Evolutionary conservation across 2,329 filamentous ascomycete species (phyloP), one percentile per base, ranked within the genome.

Genomic region (Xylaria sp.): DNA sequence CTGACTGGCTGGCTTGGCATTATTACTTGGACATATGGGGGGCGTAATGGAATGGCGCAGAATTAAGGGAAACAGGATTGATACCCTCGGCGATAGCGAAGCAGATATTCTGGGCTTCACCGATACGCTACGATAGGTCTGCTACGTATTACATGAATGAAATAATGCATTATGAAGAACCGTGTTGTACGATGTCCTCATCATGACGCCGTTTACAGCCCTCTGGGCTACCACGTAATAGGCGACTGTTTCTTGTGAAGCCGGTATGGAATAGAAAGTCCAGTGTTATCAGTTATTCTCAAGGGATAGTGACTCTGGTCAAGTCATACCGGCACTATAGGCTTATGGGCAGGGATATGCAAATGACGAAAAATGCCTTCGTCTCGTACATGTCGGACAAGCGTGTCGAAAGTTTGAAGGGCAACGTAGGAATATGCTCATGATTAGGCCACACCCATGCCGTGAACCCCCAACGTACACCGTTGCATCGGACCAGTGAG

Each of bases 71-170:
- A 36, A 53, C n/a, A 39, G 39, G 60, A 67, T 62, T 70, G 68
- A 70, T 70, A 70, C 68, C 68, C 67, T 64, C 52, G 18, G 28
- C 20, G 43, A 62, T 25, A 48, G 48, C 36, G 43, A 65, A 32
- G 65, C 45, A 59, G 57, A 65, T 32, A 20, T 46, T 62, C 48
- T 41, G 25, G 66, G 34, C 52, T 13, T 60, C 34, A 32, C 32
- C 43, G 48, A 43, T 53, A 32, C 32, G 57, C 28, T 53, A 59
- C 15, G 28, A 55, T 60, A 55, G 52, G 36, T 64, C 28, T 36
- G 13, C 48, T 10, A 39, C 41, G 25, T 32, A 20, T n/a, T 43
- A 61, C 50, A 41, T 20, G 43, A 66, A 62, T 66, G 48, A 34
- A 52, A 64, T 39, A 41, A 45, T 46, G 20, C 15, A 25, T 25